Evolutionary conservation across 495 filamentous ascomycete species (phyloP).

Genomic region (Hyaloscypha hepaticicola): DNA sequence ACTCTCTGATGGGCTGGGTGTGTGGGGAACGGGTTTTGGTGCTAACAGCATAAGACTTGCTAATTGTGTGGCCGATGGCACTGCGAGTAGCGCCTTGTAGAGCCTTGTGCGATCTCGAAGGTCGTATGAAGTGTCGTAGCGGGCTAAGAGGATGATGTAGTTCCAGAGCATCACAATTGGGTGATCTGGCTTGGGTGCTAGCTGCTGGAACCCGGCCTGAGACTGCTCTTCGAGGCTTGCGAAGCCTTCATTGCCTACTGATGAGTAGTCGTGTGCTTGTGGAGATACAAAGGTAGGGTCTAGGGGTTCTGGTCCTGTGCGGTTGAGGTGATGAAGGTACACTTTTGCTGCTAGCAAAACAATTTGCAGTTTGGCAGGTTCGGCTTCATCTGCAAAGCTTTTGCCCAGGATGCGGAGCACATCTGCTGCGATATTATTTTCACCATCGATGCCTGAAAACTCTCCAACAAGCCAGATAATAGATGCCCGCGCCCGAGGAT

Average conservation of each 20-base stretch:
- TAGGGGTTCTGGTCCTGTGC: conserved; percentile 49
- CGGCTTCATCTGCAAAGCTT: conserved; percentile 78
- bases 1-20: conserved; percentile 78
- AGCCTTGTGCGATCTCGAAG: conserved; percentile 86
- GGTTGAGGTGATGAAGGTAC: conserved; percentile 84
- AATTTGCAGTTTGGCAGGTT: conserved; percentile 86
- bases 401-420: conserved; percentile 88
- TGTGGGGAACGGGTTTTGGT: conserved; percentile 88
- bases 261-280: conserved; percentile 27
- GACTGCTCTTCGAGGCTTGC: conserved; percentile 32
- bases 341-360: conserved; percentile 91
- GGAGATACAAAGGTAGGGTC: conserved; percentile 12
- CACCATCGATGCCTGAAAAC: conserved; percentile 74
- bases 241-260: conserved; percentile 25
- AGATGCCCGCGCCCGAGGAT: conserved; percentile 81
- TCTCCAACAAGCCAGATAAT: conserved; percentile 98
- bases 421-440: conserved; percentile 87
- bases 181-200: conserved; percentile 51
- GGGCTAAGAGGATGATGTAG: conserved; percentile 78
- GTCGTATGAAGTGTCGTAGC: conserved; percentile 94
- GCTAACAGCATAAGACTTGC: conserved; percentile 88
- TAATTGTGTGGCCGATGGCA: conserved; percentile 74
- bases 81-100: conserved; percentile 78
- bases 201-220: conserved; percentile 29
- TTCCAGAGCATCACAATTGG: conserved; percentile 75